phyloP scores from a whole-genome alignment of 768 basidiomycete species.

The Mycena amicta region DNA sequence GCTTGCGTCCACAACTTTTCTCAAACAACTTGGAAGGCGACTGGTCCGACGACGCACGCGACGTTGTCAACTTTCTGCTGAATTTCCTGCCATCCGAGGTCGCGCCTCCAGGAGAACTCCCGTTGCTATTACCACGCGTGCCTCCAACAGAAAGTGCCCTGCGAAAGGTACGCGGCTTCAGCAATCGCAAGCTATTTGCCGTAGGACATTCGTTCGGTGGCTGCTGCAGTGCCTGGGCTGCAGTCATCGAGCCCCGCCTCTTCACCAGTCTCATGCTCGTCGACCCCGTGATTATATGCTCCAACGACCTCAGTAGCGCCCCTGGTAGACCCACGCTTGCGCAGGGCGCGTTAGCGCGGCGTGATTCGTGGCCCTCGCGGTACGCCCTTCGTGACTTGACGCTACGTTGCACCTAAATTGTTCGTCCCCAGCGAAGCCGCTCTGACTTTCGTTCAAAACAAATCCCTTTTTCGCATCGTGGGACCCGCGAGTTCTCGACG shows the following conservation, averaged over 20 bases:
- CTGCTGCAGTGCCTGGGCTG: constrained; percentile 71
- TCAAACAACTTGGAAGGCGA: too few relatives aligned
- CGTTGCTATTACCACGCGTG: constrained; percentile 57
- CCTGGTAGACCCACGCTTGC: constrained; percentile 29
- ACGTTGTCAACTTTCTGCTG: constrained; percentile 49
- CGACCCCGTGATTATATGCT: constrained; percentile 69
- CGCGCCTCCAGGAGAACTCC: constrained; percentile 39
- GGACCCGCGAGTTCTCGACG: constrained; percentile 62
- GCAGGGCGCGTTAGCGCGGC: constrained; percentile 55
- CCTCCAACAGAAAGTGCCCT: constrained; percentile 39
- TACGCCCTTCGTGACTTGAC: constrained; percentile 23
- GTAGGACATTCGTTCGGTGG: constrained; percentile 89
- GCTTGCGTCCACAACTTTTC: too few relatives aligned
- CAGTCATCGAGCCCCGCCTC: constrained; percentile 60
- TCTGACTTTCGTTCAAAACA: constrained; percentile 42
- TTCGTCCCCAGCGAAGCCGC: constrained; percentile 59
- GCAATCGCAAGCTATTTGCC: constrained; percentile 56
- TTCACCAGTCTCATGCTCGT: constrained; percentile 75
- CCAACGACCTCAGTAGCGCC: constrained; percentile 12
- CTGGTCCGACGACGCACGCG: background rate
- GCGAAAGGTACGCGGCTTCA: constrained; percentile 53
- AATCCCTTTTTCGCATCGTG: constrained; percentile 72
- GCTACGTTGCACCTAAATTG: background rate
- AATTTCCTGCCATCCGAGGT: constrained; percentile 59
- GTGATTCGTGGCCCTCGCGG: constrained; percentile 67